Conservation (phyloP, 495 filamentous ascomycete genomes). For the Daldinia loculata region DNA sequence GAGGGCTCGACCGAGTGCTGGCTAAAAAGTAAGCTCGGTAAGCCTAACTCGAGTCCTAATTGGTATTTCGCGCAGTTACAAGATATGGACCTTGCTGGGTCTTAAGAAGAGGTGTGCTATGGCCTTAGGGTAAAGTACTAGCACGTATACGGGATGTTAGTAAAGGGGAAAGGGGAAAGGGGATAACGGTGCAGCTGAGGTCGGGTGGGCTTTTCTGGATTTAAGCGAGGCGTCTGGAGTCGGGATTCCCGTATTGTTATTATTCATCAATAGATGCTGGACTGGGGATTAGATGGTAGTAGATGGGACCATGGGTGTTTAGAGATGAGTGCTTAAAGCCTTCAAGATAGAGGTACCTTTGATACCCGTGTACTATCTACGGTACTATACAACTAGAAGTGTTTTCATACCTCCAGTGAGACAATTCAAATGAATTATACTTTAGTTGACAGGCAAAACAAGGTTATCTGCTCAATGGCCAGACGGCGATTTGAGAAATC, state of each 20-base stretch:
- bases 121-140: not conserved
- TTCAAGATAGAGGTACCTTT: not conserved
- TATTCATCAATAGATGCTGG: not conserved
- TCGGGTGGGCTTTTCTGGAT: not conserved
- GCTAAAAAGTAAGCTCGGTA: constrained; percentile 64
- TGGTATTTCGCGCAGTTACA: constrained; percentile 55
- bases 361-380: not conserved
- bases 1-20: constrained; percentile 50
- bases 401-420: too few species aligned
- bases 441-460: too few species aligned
- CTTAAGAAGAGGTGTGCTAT: not conserved
- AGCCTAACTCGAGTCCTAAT: constrained; percentile 55
- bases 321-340: not conserved
- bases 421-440: too few species aligned
- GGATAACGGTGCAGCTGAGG: not conserved
- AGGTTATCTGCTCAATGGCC: not conserved
- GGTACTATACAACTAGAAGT: not conserved
- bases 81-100: not conserved
- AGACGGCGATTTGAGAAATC: not conserved
- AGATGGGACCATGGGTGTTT: not conserved
- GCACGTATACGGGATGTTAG: not conserved
- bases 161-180: not conserved
- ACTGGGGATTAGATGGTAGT: not conserved
- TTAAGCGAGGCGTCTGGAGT: constrained; percentile 31
- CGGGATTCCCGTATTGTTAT: constrained; percentile 3